Evolutionary conservation across 768 basidiomycete species (phyloP).

Genomic region (Kwoniella pini): DNA sequence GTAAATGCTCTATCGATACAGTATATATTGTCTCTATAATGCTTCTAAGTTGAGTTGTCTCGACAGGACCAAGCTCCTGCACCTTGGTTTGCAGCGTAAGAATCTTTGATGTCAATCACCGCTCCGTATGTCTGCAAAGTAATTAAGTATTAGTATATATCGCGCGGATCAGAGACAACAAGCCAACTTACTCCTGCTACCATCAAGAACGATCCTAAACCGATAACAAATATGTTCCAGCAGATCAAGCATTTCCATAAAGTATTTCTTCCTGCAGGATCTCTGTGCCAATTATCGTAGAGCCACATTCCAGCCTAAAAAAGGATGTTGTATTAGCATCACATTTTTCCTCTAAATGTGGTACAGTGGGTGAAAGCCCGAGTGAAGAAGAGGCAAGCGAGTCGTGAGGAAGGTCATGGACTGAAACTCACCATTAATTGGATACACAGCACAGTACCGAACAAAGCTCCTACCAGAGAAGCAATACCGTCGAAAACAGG

Average conservation of each 20-base stretch:
- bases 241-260: not conserved
- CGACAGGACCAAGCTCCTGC: constrained; percentile 16
- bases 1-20: constrained; percentile 7
- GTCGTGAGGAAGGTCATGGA: too few relatives aligned
- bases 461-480: constrained; percentile 37
- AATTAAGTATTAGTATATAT: not conserved
- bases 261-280: not conserved
- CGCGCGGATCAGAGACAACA: not conserved
- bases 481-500: constrained; percentile 45
- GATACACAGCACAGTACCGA: constrained; percentile 43
- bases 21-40: not conserved
- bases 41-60: constrained; percentile 13
- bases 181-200: constrained; percentile 13
- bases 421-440: constrained; percentile 17
- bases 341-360: not conserved
- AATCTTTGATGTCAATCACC: constrained; percentile 16
- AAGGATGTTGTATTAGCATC: too few relatives aligned
- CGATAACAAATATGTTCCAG: constrained; percentile 8
- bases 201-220: constrained; percentile 16
- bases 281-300: constrained; percentile 28
- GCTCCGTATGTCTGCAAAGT: constrained; percentile 15
- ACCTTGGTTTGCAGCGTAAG: constrained; percentile 10
- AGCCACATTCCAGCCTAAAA: constrained; percentile 45
- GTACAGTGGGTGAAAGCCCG: too few relatives aligned
- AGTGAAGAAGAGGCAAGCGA: too few relatives aligned